phyloP scores from a whole-genome alignment of 176 grass and related monocot species.

The Triticum turgidum region DNA sequence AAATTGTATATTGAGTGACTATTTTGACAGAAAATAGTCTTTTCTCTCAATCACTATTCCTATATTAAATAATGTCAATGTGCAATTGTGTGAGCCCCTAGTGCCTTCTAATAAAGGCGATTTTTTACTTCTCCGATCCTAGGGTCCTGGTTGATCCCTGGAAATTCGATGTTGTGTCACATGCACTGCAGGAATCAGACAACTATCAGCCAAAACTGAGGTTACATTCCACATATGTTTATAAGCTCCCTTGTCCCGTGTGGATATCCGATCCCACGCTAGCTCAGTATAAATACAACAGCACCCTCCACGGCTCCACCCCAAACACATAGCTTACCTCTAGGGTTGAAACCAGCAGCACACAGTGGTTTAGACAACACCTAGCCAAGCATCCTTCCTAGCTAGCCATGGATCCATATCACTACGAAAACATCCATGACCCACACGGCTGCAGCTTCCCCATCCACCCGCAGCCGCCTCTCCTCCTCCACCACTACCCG shows the following conservation, averaged over 20 bases:
- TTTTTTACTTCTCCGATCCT: not conserved
- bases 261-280: not conserved
- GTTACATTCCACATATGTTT: conserved; percentile 10
- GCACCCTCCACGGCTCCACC: conserved; percentile 20
- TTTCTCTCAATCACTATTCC: not conserved
- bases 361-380: conserved; percentile 8
- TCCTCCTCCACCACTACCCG: conserved; percentile 29
- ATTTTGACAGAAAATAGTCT: not conserved
- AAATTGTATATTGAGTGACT: not conserved
- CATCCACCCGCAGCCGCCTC: conserved; percentile 34
- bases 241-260: not conserved
- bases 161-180: not conserved
- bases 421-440: conserved; percentile 44
- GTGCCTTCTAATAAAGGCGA: not conserved
- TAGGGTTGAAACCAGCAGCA: conserved; percentile 31
- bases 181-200: not conserved
- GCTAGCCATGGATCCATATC: conserved; percentile 49
- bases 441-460: conserved; percentile 40
- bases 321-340: conserved; percentile 35
- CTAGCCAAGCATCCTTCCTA: conserved; percentile 34
- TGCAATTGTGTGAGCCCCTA: not conserved
- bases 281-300: conserved; percentile 32
- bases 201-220: conserved; percentile 2
- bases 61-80: not conserved
- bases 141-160: not conserved